Evolutionary conservation across 2,329 filamentous ascomycete genomes (phyloP).

Genomic region (Shiraia sp.): DNA sequence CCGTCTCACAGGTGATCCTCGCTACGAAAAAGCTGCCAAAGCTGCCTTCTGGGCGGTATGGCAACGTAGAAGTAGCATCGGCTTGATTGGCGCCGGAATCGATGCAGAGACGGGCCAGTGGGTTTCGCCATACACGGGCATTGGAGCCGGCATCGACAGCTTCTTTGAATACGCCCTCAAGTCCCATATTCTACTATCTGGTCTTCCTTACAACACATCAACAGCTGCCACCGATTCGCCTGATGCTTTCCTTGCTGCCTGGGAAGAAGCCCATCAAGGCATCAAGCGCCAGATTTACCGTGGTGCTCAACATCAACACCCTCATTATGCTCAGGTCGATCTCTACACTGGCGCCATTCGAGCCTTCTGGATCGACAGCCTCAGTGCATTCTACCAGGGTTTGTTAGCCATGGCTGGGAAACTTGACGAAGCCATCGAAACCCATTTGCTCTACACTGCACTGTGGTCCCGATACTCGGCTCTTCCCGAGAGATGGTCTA

Average conservation of each 20-base stretch:
- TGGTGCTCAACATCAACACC: slow-evolving; percentile 72
- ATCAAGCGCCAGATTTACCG: slow-evolving; percentile 93
- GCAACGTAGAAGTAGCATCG: slow-evolving; percentile 80
- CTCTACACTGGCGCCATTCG: slow-evolving; percentile 83
- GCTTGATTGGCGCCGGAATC: slow-evolving; percentile 86
- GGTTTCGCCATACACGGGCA: slow-evolving; percentile 87
- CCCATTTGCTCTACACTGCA: slow-evolving; percentile 87
- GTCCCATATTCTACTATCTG: slow-evolving; percentile 86
- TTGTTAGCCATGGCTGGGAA: slow-evolving; percentile 84
- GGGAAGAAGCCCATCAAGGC: slow-evolving; percentile 82
- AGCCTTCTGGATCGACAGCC: slow-evolving; percentile 93
- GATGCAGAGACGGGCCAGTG: slow-evolving; percentile 89
- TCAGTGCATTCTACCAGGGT: slow-evolving; percentile 94
- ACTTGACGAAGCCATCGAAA: slow-evolving; percentile 85
- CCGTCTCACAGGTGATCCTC: slow-evolving; percentile 78
- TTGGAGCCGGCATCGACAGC: slow-evolving; percentile 94
- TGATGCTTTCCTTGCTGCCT: slow-evolving; percentile 77
- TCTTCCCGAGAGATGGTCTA: slow-evolving; percentile 91
- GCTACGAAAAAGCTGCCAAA: slow-evolving; percentile 90
- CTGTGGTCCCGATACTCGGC: slow-evolving; percentile 95
- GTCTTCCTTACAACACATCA: slow-evolving; percentile 52
- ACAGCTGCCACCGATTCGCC: slow-evolving; percentile 68
- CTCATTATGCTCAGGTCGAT: slow-evolving; percentile 91
- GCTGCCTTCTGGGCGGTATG: slow-evolving; percentile 98
- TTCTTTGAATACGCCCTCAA: slow-evolving; percentile 99